These are phyloP conservation scores for Aspergillus quadricinctus DNA, from an alignment of 2,329 filamentous ascomycete genomes.

Conservation along the genomic window DNA sequence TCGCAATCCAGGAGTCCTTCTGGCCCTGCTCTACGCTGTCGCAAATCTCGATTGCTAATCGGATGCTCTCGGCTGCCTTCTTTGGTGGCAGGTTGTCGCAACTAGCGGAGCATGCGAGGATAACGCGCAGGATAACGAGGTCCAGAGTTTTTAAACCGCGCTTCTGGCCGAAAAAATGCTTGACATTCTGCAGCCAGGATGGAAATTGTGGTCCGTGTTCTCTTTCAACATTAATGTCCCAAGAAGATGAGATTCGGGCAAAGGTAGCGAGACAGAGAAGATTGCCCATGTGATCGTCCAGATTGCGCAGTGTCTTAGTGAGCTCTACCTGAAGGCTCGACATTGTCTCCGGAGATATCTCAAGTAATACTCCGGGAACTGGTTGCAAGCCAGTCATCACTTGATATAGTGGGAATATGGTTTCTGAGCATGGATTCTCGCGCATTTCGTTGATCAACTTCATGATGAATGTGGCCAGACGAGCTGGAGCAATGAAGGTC, in stretches of 20 bases:
- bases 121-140: slow-evolving; percentile 37
- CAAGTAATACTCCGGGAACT: slow-evolving; percentile 23
- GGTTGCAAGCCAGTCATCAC: slow-evolving; percentile 28
- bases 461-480: slow-evolving; percentile 30
- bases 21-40: slow-evolving; percentile 30
- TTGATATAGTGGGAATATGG: slow-evolving; percentile 30
- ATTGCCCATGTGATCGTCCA: slow-evolving; percentile 38
- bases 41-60: slow-evolving; percentile 33
- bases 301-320: slow-evolving; percentile 35
- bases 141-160: slow-evolving; percentile 39
- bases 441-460: slow-evolving; percentile 27
- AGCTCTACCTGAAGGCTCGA: slow-evolving; percentile 33
- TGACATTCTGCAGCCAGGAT: slow-evolving; percentile 33
- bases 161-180: slow-evolving; percentile 37
- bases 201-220: slow-evolving; percentile 16
- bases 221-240: slow-evolving; percentile 1
- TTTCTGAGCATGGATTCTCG: slow-evolving; percentile 27
- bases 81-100: slow-evolving; percentile 22
- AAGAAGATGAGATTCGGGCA: slow-evolving; percentile 28
- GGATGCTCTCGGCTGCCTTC: slow-evolving; percentile 32
- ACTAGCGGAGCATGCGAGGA: slow-evolving; percentile 38
- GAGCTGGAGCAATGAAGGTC: slow-evolving; percentile 27
- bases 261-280: slow-evolving; percentile 41
- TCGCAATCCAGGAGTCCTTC: slow-evolving; percentile 31
- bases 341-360: slow-evolving; percentile 32